These are phyloP conservation scores for Fonsecaea nubica DNA, from an alignment of 2,329 filamentous ascomycete genomes.

Conservation along the genomic window DNA sequence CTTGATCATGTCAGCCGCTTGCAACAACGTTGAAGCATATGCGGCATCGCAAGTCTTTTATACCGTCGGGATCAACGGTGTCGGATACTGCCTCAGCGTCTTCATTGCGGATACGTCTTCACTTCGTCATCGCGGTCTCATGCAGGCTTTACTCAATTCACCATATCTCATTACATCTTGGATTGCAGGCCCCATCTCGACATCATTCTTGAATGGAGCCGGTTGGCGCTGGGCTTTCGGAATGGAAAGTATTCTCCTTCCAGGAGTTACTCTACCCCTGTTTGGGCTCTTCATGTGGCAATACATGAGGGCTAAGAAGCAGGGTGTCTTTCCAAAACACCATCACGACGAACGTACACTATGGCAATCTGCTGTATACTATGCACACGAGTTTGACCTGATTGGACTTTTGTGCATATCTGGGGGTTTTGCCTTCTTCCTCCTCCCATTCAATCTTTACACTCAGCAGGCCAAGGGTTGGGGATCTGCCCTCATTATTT, in stretches of 20 bases:
- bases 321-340: constrained; percentile 53
- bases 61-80: constrained; percentile 48
- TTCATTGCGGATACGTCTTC: constrained; percentile 68
- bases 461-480: constrained; percentile 48
- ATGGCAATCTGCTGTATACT: constrained; percentile 55
- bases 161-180: constrained; percentile 66
- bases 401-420: constrained; percentile 66
- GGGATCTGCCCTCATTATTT: constrained; percentile 55
- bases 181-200: constrained; percentile 58
- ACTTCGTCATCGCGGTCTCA: constrained; percentile 65
- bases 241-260: constrained; percentile 64
- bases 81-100: constrained; percentile 63
- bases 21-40: constrained; percentile 64
- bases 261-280: constrained; percentile 61
- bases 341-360: not conserved
- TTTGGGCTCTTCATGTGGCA: constrained; percentile 59
- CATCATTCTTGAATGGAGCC: constrained; percentile 55
- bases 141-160: constrained; percentile 63
- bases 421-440: constrained; percentile 65
- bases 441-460: constrained; percentile 68
- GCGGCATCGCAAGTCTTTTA: constrained; percentile 66
- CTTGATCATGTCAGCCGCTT: constrained; percentile 66
- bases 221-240: constrained; percentile 69
- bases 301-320: constrained; percentile 60
- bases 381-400: constrained; percentile 64